Evolutionary conservation across 1,139 yeast genomes (phyloP).

Genomic region (Saccharomycopsis hybrid): DNA sequence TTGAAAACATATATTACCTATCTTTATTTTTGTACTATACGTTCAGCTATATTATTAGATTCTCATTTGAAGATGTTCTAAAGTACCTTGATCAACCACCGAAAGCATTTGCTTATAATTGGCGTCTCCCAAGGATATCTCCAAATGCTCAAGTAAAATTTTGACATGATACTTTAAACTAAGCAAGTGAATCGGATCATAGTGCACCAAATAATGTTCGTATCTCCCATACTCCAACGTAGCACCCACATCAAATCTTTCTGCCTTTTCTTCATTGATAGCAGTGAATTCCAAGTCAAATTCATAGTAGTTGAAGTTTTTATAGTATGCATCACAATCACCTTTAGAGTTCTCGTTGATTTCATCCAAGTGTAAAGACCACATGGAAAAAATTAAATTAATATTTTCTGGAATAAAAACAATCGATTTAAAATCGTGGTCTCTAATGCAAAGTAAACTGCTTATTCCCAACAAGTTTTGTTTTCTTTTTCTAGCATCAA

Average conservation of each 20-base stretch:
- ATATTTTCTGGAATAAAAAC: conserved; percentile 26
- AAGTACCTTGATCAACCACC: conserved; percentile 14
- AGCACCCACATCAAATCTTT: conserved; percentile 39
- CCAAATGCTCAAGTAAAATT: conserved; percentile 20
- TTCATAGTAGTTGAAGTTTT: conserved; percentile 32
- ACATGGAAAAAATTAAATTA: conserved; percentile 41
- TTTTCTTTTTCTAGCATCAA: conserved; percentile 64
- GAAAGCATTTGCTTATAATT: conserved; percentile 24
- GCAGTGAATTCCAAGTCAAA: conserved; percentile 18
- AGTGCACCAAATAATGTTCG: conserved; percentile 36
- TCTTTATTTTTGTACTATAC: too few species aligned
- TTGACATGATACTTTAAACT: conserved; percentile 35
- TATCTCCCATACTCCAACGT: conserved; percentile 57
- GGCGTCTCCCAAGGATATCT: conserved; percentile 28
- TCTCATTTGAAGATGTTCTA: conserved; percentile 8
- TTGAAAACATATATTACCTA: too few species aligned
- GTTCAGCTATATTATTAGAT: not conserved
- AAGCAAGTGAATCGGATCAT: conserved; percentile 58
- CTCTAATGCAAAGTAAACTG: conserved; percentile 33
- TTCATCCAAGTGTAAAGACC: conserved; percentile 67
- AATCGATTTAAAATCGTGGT: conserved; percentile 26
- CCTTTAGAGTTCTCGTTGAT: conserved; percentile 57
- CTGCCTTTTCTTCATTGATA: too few species aligned
- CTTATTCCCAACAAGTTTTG: conserved; percentile 52
- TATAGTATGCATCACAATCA: conserved; percentile 56